Evolutionary conservation across 2,329 filamentous ascomycete genomes (phyloP).

Genomic region (Albifimbria verrucaria): DNA sequence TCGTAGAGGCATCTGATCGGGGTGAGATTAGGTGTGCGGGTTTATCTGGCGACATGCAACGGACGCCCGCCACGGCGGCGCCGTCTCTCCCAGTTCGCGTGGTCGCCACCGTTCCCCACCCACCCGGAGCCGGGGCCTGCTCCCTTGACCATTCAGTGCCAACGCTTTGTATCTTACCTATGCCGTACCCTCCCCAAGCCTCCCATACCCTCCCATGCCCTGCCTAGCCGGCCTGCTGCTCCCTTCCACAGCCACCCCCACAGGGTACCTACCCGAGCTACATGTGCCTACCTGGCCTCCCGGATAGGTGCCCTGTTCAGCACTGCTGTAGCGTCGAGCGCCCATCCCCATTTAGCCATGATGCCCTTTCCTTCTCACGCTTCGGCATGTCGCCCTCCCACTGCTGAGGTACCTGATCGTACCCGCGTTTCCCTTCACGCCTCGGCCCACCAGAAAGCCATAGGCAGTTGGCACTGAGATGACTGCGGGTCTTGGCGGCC

Average conservation of each 20-base stretch:
- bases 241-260: not conserved
- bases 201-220: too few species aligned
- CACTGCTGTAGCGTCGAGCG: too few species aligned
- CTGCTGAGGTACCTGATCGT: not conserved
- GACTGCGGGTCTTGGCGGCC: not conserved
- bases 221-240: too few species aligned
- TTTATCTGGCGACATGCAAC: conserved; percentile 6
- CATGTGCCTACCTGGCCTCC: too few species aligned
- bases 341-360: too few species aligned
- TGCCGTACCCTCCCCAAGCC: too few species aligned
- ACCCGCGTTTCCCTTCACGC: not conserved
- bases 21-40: conserved; percentile 15
- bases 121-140: not conserved
- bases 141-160: too few species aligned
- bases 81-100: not conserved
- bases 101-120: not conserved
- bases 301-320: too few species aligned
- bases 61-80: not conserved
- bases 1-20: conserved; percentile 13
- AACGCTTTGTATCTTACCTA: too few species aligned
- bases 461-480: too few species aligned
- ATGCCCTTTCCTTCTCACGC: too few species aligned
- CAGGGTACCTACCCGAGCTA: not conserved
- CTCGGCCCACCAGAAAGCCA: too few species aligned
- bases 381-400: not conserved